These are phyloP conservation scores for Leccinum disarticulatum DNA, from an alignment of 768 basidiomycete species.

Conservation along the genomic window DNA sequence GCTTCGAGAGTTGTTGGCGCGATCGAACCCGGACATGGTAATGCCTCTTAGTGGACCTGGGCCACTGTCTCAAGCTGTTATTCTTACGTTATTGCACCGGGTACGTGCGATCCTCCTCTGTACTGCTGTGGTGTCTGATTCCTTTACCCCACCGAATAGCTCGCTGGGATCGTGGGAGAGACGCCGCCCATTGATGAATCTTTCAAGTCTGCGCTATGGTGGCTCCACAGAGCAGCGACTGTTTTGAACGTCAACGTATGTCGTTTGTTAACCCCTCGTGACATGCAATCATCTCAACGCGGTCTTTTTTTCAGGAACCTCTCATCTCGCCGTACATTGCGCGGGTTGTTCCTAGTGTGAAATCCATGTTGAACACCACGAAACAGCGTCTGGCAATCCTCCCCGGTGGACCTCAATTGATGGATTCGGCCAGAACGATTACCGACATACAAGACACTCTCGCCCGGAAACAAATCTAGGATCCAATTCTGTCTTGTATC, in stretches of 20 bases:
- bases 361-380: conserved; percentile 71
- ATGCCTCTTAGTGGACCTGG: conserved; percentile 72
- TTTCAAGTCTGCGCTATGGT: conserved; percentile 84
- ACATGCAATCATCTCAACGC: not conserved
- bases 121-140: conserved; percentile 3
- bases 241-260: conserved; percentile 71
- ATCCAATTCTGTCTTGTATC: not conserved
- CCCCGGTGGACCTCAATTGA: conserved; percentile 64
- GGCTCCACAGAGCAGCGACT: conserved; percentile 74
- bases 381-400: conserved; percentile 79
- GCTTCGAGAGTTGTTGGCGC: conserved; percentile 69
- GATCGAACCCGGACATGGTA: conserved; percentile 75
- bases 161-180: conserved; percentile 73
- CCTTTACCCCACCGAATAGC: conserved; percentile 38
- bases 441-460: conserved; percentile 76
- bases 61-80: conserved; percentile 80
- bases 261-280: conserved; percentile 9
- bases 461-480: conserved; percentile 39
- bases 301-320: conserved; percentile 52
- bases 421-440: conserved; percentile 69
- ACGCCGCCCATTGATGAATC: conserved; percentile 74
- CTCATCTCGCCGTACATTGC: conserved; percentile 80
- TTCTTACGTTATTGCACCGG: conserved; percentile 79
- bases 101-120: conserved; percentile 43
- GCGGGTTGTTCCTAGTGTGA: conserved; percentile 78